A percentile compares a stretch with the other conserved stretches of the same genome.
These are phyloP conservation scores for Fraxinus floribunda DNA, from an alignment of 305 asterid genomes.

Conservation along the genomic window DNA sequence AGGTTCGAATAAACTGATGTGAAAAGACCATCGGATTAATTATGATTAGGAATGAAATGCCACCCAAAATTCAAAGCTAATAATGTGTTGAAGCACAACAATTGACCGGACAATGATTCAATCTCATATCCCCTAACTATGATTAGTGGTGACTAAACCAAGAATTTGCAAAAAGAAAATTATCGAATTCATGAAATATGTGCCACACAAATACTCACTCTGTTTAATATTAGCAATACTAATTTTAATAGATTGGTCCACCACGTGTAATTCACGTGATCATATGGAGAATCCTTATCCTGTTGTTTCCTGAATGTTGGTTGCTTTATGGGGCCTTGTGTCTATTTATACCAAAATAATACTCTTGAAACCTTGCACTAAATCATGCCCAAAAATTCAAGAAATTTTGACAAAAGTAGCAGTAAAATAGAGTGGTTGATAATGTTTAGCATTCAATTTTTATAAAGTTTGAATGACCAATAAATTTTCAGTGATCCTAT, in stretches of 20 bases:
- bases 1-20: no score
- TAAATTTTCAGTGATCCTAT: neutral
- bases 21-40: neutral
- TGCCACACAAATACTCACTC: neutral
- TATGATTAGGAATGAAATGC: neutral
- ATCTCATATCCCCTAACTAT: neutral
- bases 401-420: neutral
- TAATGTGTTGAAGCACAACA: neutral
- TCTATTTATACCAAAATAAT: neutral
- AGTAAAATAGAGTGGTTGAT: neutral
- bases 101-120: neutral
- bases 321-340: neutral
- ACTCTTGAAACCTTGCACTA: neutral
- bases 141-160: neutral
- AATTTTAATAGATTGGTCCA: conserved; percentile 7
- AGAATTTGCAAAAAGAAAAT: neutral
- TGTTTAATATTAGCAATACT: neutral
- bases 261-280: conserved; percentile 17
- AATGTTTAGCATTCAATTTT: neutral
- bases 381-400: neutral
- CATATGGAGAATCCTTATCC: conserved; percentile 12
- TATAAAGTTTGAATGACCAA: neutral
- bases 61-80: no score
- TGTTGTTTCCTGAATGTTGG: neutral
- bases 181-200: neutral